Percentiles rank a stretch among this genome's conserved stretches.
phyloP scores from a whole-genome alignment of 176 grass and related monocot genomes.

The Avena atlantica region DNA sequence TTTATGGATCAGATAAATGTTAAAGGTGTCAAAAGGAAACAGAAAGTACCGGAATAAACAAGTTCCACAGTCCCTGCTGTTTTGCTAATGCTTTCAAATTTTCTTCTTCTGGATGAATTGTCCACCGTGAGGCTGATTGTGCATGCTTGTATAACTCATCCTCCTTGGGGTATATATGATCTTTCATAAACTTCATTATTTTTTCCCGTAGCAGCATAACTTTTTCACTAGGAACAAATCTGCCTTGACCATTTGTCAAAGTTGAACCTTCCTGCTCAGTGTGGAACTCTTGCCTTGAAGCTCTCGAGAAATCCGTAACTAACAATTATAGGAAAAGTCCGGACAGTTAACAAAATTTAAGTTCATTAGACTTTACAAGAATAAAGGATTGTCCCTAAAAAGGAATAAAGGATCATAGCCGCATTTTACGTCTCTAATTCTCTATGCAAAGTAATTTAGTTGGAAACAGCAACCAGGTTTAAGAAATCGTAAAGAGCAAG shows the following conservation, averaged over 20 bases:
- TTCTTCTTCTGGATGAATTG: conserved; percentile 83
- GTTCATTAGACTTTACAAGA: conserved; percentile 3
- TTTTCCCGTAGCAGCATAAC: conserved; percentile 74
- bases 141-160: conserved; percentile 75
- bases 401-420: conserved; percentile 20
- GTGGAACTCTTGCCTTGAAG: conserved; percentile 38
- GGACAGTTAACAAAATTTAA: background rate
- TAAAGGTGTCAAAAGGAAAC: conserved; percentile 1
- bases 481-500: conserved; percentile 8
- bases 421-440: background rate
- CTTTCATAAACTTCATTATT: conserved; percentile 79
- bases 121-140: conserved; percentile 83
- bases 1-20: background rate
- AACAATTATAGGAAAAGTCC: conserved; percentile 25
- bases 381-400: background rate
- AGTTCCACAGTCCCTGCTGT: conserved; percentile 85
- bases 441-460: background rate
- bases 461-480: background rate
- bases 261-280: conserved; percentile 34
- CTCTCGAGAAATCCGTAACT: conserved; percentile 49
- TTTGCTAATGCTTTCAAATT: conserved; percentile 76
- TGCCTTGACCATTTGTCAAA: conserved; percentile 56
- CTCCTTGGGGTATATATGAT: conserved; percentile 86
- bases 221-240: conserved; percentile 75
- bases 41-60: conserved; percentile 83